A percentile compares a stretch with the other conserved stretches of the same genome.
These are phyloP conservation scores for Amanita pseudoporphyria DNA, from an alignment of 768 basidiomycete genomes.

Conservation along the genomic window DNA sequence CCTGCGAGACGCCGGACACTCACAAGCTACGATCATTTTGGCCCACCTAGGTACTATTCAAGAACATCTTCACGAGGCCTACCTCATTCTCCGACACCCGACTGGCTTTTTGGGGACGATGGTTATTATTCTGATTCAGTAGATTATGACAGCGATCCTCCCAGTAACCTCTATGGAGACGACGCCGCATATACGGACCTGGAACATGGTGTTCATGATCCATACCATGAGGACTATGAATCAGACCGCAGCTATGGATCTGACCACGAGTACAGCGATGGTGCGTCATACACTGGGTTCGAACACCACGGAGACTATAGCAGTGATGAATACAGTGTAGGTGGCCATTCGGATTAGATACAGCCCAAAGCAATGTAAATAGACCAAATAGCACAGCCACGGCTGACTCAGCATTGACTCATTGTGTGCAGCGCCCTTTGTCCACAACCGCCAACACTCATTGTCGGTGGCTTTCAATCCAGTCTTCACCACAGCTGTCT, in stretches of 20 bases:
- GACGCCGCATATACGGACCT: not conserved
- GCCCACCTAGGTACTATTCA: not conserved
- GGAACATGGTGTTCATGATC: not conserved
- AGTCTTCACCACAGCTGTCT: not conserved
- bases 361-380: too few species aligned
- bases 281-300: constrained; percentile 31
- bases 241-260: constrained; percentile 28
- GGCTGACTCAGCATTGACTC: too few species aligned
- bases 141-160: not conserved
- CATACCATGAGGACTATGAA: not conserved
- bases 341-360: not conserved
- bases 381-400: not conserved
- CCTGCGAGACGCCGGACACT: not conserved
- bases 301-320: constrained; percentile 28
- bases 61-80: not conserved
- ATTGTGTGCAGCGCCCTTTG: too few species aligned
- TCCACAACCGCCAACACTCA: constrained; percentile 3
- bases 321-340: constrained; percentile 30
- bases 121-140: not conserved
- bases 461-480: constrained; percentile 3
- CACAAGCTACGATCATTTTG: not conserved
- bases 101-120: not conserved
- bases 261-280: constrained; percentile 54
- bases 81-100: not conserved
- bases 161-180: not conserved